Evolutionary conservation across 208 protist species (phyloP), one percentile per base, ranked within the genome.

Genomic region (Tritrichomonas musculus): DNA sequence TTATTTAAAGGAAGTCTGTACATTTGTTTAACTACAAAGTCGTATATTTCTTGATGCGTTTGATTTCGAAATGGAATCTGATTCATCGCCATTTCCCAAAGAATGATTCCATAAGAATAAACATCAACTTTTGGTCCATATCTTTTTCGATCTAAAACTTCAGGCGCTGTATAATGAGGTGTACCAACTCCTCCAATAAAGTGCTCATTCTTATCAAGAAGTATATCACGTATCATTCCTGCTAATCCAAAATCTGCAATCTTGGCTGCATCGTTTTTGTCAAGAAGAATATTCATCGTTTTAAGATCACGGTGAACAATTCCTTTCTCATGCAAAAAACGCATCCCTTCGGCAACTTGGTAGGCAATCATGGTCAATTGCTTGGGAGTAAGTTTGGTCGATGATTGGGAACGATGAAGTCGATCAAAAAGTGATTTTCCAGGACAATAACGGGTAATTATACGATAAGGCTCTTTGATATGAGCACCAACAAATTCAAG

Each of bases 371-470:
- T 33, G 33, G 77, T 88, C 20, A 88, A n/a, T 39, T 30, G 13
- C 5, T 44, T 27, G 13, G 77, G 77, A 57, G 77, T 30, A 0
- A 88, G 36, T n/a, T n/a, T 3, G n/a, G n/a, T n/a, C n/a, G n/a
- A n/a, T 8, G 64, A 69, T 33, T 69, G 11, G 30, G 47, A 22
- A 39, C 47, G 41, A 50, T 88, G 77, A 39, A 88, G 5, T 22
- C 77, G 41, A 14, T 88, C 77, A 49, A 88, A 88, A 50, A 88
- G 77, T 33, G 77, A 88, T 47, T 88, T 88, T 53, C 77, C 77
- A 33, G 77, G 47, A 36, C 77, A 88, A 39, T 57, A 88, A 27
- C 77, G 41, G 4, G 77, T 88, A 57, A 88, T 88, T 39, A 88
- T 88, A 33, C 77, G 41, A 60, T 88, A 88, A 39, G 77, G 77